Evolutionary conservation across 2,329 filamentous ascomycete genomes (phyloP).

Genomic region (Trichoderma koningii): DNA sequence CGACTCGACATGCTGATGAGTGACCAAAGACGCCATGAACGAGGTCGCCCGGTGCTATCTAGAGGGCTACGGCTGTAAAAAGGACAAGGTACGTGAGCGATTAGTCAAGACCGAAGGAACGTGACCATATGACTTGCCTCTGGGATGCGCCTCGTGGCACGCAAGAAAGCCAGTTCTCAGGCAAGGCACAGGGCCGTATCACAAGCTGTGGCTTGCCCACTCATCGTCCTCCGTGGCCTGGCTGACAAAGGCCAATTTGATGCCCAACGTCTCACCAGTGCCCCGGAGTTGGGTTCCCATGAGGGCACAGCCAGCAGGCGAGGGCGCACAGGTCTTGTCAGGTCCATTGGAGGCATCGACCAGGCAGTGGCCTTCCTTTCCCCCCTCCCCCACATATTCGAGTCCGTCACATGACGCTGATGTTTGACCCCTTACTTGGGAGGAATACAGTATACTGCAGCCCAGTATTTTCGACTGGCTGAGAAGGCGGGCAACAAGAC

Average conservation of each 20-base stretch:
- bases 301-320: conserved; percentile 29
- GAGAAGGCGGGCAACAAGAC: conserved; percentile 88
- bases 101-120: conserved; percentile 5
- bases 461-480: conserved; percentile 88
- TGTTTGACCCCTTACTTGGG: conserved; percentile 29
- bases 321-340: conserved; percentile 21
- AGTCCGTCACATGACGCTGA: conserved; percentile 54
- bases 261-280: conserved; percentile 32
- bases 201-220: conserved; percentile 27
- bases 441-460: conserved; percentile 67
- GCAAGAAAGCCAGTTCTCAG: conserved; percentile 10
- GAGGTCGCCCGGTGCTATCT: conserved; percentile 95
- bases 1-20: background rate
- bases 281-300: conserved; percentile 45
- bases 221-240: background rate
- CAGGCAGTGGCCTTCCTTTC: background rate
- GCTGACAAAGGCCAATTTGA: conserved; percentile 25
- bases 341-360: conserved; percentile 8
- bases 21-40: conserved; percentile 81
- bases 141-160: background rate
- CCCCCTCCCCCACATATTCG: conserved; percentile 3
- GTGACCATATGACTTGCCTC: conserved; percentile 12
- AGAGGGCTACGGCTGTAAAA: conserved; percentile 95
- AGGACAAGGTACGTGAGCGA: conserved; percentile 82
- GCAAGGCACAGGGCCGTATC: conserved; percentile 1